A percentile compares a stretch with the other conserved stretches of the same genome.
Evolutionary conservation across 768 basidiomycete species (phyloP).

Genomic region (Lenzites betulinus): DNA sequence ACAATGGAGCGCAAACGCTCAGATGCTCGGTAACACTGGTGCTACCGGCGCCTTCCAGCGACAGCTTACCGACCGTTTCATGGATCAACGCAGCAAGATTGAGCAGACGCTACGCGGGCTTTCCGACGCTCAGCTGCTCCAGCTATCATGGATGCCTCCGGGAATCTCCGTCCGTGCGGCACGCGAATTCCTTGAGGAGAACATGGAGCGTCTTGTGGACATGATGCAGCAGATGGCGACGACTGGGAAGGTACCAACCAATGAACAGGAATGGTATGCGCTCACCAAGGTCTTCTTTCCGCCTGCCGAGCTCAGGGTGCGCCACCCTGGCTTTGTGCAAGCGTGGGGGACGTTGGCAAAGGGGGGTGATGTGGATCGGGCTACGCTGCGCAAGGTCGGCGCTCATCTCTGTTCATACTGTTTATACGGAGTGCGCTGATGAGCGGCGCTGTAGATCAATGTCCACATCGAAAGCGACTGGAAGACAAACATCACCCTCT

Average conservation of each 20-base stretch:
- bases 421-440: neutral
- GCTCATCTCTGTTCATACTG: neutral
- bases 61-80: too few species aligned
- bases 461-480: constrained; percentile 9
- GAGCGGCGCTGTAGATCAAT: neutral
- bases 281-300: constrained; percentile 27
- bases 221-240: neutral
- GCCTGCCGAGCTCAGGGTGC: constrained; percentile 25
- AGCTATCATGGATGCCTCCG: too few species aligned
- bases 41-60: too few species aligned
- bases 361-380: neutral
- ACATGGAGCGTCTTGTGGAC: constrained; percentile 1
- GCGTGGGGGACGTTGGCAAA: constrained; percentile 5
- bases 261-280: constrained; percentile 31
- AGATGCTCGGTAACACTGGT: neutral
- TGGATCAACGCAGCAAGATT: too few species aligned
- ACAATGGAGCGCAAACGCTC: neutral
- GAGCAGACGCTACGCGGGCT: too few species aligned
- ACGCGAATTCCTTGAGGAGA: too few species aligned
- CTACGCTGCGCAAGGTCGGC: neutral
- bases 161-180: too few species aligned
- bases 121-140: too few species aligned
- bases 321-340: constrained; percentile 29
- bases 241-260: neutral
- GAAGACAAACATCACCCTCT: constrained; percentile 17